A percentile compares a stretch with the other conserved stretches of the same genome.
phyloP scores from a whole-genome alignment of 2,329 filamentous ascomycete species.

The Onygenales sp. region DNA sequence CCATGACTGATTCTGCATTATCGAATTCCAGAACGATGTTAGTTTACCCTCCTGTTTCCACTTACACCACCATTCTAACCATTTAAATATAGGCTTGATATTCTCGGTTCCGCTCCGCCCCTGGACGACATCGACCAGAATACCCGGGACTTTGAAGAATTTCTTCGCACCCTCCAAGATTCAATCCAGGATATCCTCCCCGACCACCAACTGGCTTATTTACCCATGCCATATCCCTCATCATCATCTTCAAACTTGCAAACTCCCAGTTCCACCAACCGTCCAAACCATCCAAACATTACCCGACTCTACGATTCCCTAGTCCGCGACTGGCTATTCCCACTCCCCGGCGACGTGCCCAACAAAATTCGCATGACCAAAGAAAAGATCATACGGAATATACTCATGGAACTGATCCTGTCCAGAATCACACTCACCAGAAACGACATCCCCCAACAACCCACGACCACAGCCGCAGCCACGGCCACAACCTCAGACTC shows the following conservation, averaged over 20 bases:
- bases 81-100: slow-evolving; percentile 21
- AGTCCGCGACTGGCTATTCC: slow-evolving; percentile 28
- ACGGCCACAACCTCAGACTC: not conserved
- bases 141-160: slow-evolving; percentile 19
- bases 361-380: slow-evolving; percentile 28
- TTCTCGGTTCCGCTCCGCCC: slow-evolving; percentile 16
- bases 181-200: not conserved
- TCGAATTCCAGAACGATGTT: slow-evolving; percentile 22
- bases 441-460: not conserved
- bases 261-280: not conserved
- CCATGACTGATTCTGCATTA: not conserved
- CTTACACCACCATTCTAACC: slow-evolving; percentile 7
- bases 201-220: slow-evolving; percentile 11
- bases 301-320: slow-evolving; percentile 26
- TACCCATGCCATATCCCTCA: slow-evolving; percentile 11
- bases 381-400: slow-evolving; percentile 26
- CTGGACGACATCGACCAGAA: slow-evolving; percentile 29
- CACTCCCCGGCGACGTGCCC: slow-evolving; percentile 23
- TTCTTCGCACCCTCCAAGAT: slow-evolving; percentile 13
- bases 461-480: not conserved
- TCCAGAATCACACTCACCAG: slow-evolving; percentile 17
- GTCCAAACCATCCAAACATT: slow-evolving; percentile 10
- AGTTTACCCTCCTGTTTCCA: slow-evolving; percentile 4
- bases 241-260: slow-evolving; percentile 8
- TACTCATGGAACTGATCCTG: slow-evolving; percentile 28